Conservation (phyloP, 768 basidiomycete genomes). For the Trametes punicea region DNA sequence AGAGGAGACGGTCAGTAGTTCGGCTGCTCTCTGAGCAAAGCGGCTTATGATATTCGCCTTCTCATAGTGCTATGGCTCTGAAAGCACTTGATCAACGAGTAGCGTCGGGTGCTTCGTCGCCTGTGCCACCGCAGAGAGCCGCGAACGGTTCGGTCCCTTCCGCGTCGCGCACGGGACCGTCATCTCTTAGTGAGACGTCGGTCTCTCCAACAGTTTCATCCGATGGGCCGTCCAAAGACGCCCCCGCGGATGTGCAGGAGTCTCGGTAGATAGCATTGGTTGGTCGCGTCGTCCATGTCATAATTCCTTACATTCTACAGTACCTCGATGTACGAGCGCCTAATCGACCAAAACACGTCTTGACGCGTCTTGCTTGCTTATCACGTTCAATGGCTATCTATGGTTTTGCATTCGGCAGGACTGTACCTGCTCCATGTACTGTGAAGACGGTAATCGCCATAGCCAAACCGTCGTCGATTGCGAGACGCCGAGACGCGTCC, state of each 20-base stretch:
- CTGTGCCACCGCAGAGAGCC: constrained; percentile 19
- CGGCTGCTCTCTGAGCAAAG: background rate
- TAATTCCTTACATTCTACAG: constrained; percentile 4
- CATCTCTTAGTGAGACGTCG: constrained; percentile 2
- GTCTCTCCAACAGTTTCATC: background rate
- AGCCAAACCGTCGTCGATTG: too few relatives aligned
- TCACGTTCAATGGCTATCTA: background rate
- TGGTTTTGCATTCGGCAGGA: too few relatives aligned
- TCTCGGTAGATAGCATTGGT: background rate
- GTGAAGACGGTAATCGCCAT: too few relatives aligned
- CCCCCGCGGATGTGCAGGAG: background rate
- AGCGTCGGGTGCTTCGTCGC: constrained; percentile 48
- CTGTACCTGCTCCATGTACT: too few relatives aligned
- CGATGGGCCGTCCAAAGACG: background rate
- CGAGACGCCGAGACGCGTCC: too few relatives aligned
- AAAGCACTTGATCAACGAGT: constrained; percentile 95
- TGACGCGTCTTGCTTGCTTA: background rate
- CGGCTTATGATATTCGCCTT: background rate
- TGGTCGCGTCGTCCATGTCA: background rate
- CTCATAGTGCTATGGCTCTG: constrained; percentile 82
- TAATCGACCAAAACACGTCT: constrained; percentile 12
- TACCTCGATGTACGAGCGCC: constrained; percentile 18
- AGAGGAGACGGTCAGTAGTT: constrained; percentile 75
- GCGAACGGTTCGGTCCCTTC: constrained; percentile 16
- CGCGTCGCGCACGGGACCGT: constrained; percentile 8